Base-by-base conservation (phyloP, 306 rosid species). In the Gillenia trifoliata region DNA sequence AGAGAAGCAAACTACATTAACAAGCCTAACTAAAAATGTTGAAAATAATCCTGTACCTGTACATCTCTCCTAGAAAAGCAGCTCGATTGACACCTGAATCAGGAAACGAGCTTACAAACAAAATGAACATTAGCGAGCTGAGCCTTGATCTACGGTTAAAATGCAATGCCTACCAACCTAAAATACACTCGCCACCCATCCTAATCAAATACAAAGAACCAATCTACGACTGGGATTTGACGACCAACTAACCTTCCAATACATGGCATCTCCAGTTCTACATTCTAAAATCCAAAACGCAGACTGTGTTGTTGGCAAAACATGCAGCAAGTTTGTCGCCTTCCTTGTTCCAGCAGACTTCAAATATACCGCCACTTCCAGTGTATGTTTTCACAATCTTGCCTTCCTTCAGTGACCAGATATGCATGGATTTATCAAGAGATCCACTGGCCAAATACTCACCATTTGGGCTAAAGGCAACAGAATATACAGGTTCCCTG, bases 361-460 rank as follows among this genome's bases (percentile, higher is more conserved):
- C 98, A 85, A 91, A 94, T 36, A 94, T 88, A 77, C 97, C 97
- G n/a, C 97, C 98, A 72, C 87, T 89, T 34, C 98, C 98, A 0
- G 84, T 67, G 69, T 85, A 94, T 20, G 97, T 90, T 81, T 86
- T 94, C 47, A 94, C 92, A 72, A 94, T 87, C 84, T 90, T 94
- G 66, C 93, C 90, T 41, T 91, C 95, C 83, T 94, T 94, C 71
- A 94, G 78, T 34, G 97, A 91, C 97, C 98, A 94, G 80, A 94
- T 79, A 64, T 88, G 88, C 88, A 94, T 78, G 66, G 88, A 87
- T 84, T 80, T 91, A 78, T 94, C 98, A 75, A 89, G 86, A 73
- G 98, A 88, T 72, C 98, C 98, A 78, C 97, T 94, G 8, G 94
- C 96, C 80, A 94, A 74, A 84, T 88, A 94, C 84, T 91, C 96